Percentiles rank a stretch among this genome's conserved stretches.
phyloP scores from a whole-genome alignment of 495 filamentous ascomycete genomes.

The Polyplosphaeria fusca region DNA sequence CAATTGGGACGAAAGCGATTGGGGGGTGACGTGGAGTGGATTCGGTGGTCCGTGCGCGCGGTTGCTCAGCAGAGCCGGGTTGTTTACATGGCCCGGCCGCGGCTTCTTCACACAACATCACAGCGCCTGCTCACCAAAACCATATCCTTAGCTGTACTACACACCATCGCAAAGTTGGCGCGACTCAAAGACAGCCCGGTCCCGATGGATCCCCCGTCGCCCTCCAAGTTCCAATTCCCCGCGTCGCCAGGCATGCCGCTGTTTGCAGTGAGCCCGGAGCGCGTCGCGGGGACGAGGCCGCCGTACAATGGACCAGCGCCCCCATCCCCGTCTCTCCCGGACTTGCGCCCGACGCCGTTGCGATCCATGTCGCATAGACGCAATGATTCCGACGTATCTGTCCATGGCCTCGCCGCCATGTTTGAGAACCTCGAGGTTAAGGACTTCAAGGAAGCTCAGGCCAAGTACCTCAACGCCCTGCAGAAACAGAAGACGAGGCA shows the following conservation, averaged over 20 bases:
- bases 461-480: constrained; percentile 44
- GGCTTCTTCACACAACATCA: no score
- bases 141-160: not conserved
- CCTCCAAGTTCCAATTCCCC: constrained; percentile 38
- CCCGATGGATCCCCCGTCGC: constrained; percentile 31
- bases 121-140: no score
- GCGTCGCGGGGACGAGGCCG: constrained; percentile 57
- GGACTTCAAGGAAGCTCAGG: constrained; percentile 43
- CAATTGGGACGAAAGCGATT: no score
- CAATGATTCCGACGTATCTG: constrained; percentile 69
- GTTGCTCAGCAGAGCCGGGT: no score
- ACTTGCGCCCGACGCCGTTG: constrained; percentile 44
- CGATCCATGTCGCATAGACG: constrained; percentile 39
- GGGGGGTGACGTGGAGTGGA: no score
- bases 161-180: constrained; percentile 30
- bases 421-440: constrained; percentile 64
- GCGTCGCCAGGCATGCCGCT: constrained; percentile 61
- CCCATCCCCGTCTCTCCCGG: constrained; percentile 53
- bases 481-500: constrained; percentile 71
- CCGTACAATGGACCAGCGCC: constrained; percentile 39
- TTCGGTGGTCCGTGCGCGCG: no score
- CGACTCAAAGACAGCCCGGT: constrained; percentile 24
- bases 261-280: constrained; percentile 72
- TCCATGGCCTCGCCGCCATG: constrained; percentile 81
- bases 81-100: no score